Evolutionary conservation across 495 filamentous ascomycete genomes (phyloP), one percentile per base, ranked within the genome.

Genomic region (Aspergillus biplanus): DNA sequence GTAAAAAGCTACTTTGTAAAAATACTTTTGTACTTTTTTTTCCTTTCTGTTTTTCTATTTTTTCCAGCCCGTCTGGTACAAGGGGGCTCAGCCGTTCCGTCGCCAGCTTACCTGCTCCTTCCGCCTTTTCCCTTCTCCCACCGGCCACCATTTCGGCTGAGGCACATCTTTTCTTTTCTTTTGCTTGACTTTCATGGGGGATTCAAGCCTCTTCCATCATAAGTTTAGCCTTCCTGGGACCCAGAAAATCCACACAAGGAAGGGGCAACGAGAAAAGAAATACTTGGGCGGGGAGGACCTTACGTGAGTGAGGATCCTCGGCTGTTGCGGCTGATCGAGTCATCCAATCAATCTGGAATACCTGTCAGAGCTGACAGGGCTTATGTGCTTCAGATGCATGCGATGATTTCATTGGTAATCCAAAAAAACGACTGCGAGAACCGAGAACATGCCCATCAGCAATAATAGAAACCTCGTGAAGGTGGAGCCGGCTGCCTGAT

Each of bases 291-390:
- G 4, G 52, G 52, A n/a, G 8, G 31, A 12, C 52, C 52, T 54
- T 34, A 54, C 52, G 52, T 54, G 52, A 54, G 52, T 54, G 52
- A 54, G 52, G 52, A 34, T 54, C 7, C 33, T 54, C 52, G 52
- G 52, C 52, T 54, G 31, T 54, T 54, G 52, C 52, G 52, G 52
- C 52, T 54, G 52, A 54, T 54, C 21, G 33, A 33, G 8, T 13
- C 52, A 11, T 54, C 31, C 52, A 54, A 34, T 54, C 52, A 34
- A 1, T 11, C 13, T 54, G 33, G 32, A 34, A 33, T 3, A 12
- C 13, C 33, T 4, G 27, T 54, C 7, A 54, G 31, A 54, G 52
- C 31, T 54, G 52, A 34, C 47, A 50, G 47, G n/a, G 9, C 16
- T 21, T 13, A 49, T 49, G 47, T 18, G 47, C 47, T 49, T 27